Base-by-base conservation (phyloP, 2,329 filamentous ascomycete species). In the Dactylonectria macrodidyma region DNA sequence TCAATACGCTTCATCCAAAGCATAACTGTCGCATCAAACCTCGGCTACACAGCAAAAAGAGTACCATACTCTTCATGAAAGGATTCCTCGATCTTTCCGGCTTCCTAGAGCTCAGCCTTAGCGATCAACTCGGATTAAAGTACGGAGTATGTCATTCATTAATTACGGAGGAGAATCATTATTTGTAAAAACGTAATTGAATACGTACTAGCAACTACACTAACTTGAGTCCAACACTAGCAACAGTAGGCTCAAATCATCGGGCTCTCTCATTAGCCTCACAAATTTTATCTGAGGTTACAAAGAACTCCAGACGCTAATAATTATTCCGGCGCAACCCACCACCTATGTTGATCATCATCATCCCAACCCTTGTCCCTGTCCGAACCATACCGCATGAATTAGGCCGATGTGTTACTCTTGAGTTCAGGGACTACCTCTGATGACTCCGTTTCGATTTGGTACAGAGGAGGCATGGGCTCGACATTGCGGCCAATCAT, bases 351-450 rank as follows among this genome's bases (percentile, higher is more conserved):
- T 54, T 33, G n/a, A 16, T 16, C 14, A 26, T 52, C 34, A 36
- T 11, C 36, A 52, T 33, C 24, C 9, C 51, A 11, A 19, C 14
- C 11, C 11, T 34, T 36, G 30, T 36, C 36, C 14, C 36, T 16
- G 54, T 41, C 36, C 22, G 30, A 56, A 44, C 22, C 87, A 87
- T 12, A 33, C 50, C 22, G 26, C n/a, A 19, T 6, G 8, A 26
- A 10, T 62, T 22, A 67, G 1, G 30, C 57, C 22, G 56, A 52
- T 10, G 11, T 52, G 22, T 52, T 62, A 7, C 34, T 8, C 24
- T 86, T 12, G 87, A 74, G 14, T 87, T 79, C 22, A 86, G 74
- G 86, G 84, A 44, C 58, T 10, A 56, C 38, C 34, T 62, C 14
- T 85, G 75, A 10, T 3, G 64, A 48, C 19, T 62, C 65, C 22